Evolutionary conservation across 192 early-diverging fungal species (phyloP).

Genomic region (Backusella tuberculispora): DNA sequence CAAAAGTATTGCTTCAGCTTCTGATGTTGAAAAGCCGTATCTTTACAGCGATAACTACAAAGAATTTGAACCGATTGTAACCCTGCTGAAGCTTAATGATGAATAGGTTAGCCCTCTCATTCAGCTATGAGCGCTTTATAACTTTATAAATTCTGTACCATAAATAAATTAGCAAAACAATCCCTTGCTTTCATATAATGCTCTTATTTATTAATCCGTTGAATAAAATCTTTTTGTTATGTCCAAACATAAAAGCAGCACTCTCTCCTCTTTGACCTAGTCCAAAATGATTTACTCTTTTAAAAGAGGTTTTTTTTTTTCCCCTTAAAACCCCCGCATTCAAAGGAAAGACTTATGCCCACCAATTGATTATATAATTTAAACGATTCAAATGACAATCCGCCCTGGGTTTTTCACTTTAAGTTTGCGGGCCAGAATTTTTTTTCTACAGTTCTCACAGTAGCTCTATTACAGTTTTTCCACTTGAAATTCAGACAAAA

Average conservation of each 20-base stretch:
- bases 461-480: too few species aligned
- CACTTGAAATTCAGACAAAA: too few species aligned
- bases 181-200: neutral
- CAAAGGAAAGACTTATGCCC: neutral
- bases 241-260: too few species aligned
- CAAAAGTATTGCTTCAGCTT: constrained; percentile 15
- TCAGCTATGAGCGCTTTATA: neutral
- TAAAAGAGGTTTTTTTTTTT: neutral
- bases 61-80: constrained; percentile 6
- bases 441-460: too few species aligned
- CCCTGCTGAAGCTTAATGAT: constrained; percentile 2
- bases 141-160: neutral
- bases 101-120: neutral
- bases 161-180: neutral
- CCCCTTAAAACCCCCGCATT: neutral
- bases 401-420: neutral
- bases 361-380: constrained; percentile 7
- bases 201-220: constrained; percentile 6
- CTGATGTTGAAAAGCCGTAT: constrained; percentile 19
- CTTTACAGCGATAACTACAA: constrained; percentile 1
- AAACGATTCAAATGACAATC: neutral
- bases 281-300: neutral
- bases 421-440: too few species aligned
- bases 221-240: too few species aligned
- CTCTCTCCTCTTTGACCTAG: neutral